Percentiles rank a stretch among this genome's conserved stretches.
These are phyloP conservation scores for Fusarium haematococcum DNA, from an alignment of 2,329 filamentous ascomycete species.

Conservation along the genomic window DNA sequence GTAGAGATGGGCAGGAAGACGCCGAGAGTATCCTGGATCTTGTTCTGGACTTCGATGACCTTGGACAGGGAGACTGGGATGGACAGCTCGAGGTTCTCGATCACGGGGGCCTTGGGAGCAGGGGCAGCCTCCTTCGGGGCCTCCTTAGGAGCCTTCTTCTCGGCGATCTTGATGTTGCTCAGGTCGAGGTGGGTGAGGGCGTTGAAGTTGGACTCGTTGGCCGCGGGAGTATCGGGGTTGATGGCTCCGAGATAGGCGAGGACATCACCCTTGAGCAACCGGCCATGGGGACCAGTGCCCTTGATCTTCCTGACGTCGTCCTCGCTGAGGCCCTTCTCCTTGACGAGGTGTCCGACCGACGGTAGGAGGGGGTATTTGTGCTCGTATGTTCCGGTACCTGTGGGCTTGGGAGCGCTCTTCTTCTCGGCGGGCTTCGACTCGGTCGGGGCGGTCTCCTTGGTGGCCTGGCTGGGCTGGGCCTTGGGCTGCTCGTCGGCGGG, in stretches of 20 bases:
- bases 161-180: constrained; percentile 90
- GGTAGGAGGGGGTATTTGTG: constrained; percentile 82
- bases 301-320: constrained; percentile 84
- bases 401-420: constrained; percentile 50
- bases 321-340: constrained; percentile 80
- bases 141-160: constrained; percentile 57
- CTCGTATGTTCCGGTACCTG: constrained; percentile 65
- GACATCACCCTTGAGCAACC: constrained; percentile 94
- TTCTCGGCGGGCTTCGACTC: constrained; percentile 51
- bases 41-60: constrained; percentile 83
- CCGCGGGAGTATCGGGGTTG: constrained; percentile 75
- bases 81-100: constrained; percentile 69
- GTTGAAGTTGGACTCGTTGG: constrained; percentile 77
- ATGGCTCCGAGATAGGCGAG: constrained; percentile 89
- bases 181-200: constrained; percentile 89
- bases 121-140: constrained; percentile 51
- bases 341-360: constrained; percentile 85
- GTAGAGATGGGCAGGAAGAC: constrained; percentile 86
- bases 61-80: constrained; percentile 82
- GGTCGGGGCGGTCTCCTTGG: constrained; percentile 52
- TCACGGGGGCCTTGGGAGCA: constrained; percentile 56
- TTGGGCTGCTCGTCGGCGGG: constrained; percentile 74
- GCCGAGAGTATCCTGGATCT: constrained; percentile 81
- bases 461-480: constrained; percentile 75
- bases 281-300: constrained; percentile 86